phyloP scores from a whole-genome alignment of 2,329 filamentous ascomycete genomes.

The Leptographium galeiforme region DNA sequence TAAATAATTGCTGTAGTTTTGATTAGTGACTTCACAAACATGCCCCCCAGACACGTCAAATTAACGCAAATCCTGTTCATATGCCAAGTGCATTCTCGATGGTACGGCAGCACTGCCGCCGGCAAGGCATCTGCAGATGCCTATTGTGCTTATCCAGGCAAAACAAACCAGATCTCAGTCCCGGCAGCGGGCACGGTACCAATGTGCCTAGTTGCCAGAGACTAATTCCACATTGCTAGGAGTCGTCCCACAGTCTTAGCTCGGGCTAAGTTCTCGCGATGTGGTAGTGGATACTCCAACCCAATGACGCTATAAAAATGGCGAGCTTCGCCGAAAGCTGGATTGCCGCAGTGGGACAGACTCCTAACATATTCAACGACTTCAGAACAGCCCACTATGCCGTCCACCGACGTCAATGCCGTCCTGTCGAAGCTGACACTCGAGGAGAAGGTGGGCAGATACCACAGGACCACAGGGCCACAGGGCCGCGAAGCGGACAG shows the following conservation, averaged over 20 bases:
- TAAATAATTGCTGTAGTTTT: too few species aligned
- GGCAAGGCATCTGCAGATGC: too few species aligned
- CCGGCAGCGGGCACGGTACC: background rate
- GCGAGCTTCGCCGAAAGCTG: background rate
- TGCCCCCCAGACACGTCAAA: too few species aligned
- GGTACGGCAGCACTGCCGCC: too few species aligned
- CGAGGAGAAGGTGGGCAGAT: conserved; percentile 40
- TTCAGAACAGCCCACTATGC: background rate
- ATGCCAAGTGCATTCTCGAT: too few species aligned
- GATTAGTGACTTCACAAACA: too few species aligned
- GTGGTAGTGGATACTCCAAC: background rate
- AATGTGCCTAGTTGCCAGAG: background rate
- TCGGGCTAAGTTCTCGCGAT: background rate
- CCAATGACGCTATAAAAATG: background rate
- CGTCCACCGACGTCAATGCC: background rate
- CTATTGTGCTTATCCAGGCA: too few species aligned
- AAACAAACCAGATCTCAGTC: too few species aligned
- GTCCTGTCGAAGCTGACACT: conserved; percentile 25
- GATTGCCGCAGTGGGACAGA: background rate
- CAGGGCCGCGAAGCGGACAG: too few species aligned
- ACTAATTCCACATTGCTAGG: background rate
- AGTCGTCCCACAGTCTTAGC: background rate
- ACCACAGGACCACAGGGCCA: background rate
- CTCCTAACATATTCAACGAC: background rate
- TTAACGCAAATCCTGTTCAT: too few species aligned